Conservation (phyloP, 2,329 filamentous ascomycete genomes). For the Diaporthe velutina region DNA sequence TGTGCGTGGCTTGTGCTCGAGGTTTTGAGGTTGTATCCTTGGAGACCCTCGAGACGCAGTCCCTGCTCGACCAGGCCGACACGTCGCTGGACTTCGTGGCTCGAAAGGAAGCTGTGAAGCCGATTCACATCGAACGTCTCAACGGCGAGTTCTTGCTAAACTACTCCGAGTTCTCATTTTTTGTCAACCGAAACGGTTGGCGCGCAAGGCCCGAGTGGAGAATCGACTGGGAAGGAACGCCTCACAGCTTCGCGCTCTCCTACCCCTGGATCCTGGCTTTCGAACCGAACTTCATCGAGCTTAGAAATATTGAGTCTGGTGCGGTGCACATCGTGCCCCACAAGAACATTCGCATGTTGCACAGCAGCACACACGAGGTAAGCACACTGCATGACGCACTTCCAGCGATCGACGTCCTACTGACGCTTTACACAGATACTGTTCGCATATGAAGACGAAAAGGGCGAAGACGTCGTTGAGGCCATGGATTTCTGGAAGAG, state of each 20-base stretch:
- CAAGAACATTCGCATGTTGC: conserved; percentile 97
- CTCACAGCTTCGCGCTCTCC: conserved; percentile 91
- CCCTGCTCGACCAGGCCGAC: conserved; percentile 95
- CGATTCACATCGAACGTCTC: conserved; percentile 96
- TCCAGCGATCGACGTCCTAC: conserved; percentile 17
- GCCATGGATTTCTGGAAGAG: conserved; percentile 97
- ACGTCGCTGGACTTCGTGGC: conserved; percentile 98
- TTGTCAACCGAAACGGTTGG: conserved; percentile 99
- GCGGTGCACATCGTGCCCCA: conserved; percentile 96
- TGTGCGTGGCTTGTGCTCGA: conserved; percentile 94
- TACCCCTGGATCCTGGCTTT: conserved; percentile 98
- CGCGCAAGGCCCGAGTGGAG: conserved; percentile 95
- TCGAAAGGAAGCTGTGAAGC: conserved; percentile 91
- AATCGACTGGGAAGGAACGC: conserved; percentile 96
- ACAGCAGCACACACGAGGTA: conserved; percentile 97
- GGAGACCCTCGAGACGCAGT: conserved; percentile 98
- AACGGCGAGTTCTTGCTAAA: conserved; percentile 98
- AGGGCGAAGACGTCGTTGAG: conserved; percentile 92
- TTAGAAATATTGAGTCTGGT: conserved; percentile 93
- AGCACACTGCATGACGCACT: conserved; percentile 45
- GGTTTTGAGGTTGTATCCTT: conserved; percentile 98
- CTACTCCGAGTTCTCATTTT: conserved; percentile 99
- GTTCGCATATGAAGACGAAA: conserved; percentile 97
- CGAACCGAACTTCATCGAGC: conserved; percentile 97
- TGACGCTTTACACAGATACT: conserved; percentile 76